Conservation (phyloP, 257 asterid species). For the Echium plantagineum region DNA sequence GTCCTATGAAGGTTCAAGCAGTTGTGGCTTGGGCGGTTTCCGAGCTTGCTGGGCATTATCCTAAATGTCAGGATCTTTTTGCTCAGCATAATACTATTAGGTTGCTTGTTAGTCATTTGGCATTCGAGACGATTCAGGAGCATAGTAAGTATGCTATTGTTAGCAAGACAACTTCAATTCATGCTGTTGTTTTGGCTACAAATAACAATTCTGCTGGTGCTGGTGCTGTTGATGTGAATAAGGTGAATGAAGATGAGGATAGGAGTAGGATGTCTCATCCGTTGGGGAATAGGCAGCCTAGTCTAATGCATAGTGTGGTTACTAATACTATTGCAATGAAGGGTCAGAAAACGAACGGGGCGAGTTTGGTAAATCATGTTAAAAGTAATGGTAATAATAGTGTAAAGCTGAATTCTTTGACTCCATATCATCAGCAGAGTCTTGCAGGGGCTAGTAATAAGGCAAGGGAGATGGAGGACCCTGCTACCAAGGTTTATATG, state of each 20-base stretch:
- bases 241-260: constrained; percentile 18
- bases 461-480: constrained; percentile 69
- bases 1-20: constrained; percentile 30
- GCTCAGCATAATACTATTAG: constrained; percentile 25
- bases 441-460: constrained; percentile 33
- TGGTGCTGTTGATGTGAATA: constrained; percentile 2
- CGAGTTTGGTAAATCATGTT: constrained; percentile 5
- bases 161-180: constrained; percentile 59
- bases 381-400: constrained; percentile 9
- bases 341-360: constrained; percentile 8
- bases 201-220: constrained; percentile 8
- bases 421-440: constrained; percentile 26
- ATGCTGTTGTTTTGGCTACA: constrained; percentile 54
- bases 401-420: constrained; percentile 10
- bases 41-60: constrained; percentile 25
- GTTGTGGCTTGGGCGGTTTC: constrained; percentile 39
- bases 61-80: constrained; percentile 34
- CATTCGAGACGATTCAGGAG: constrained; percentile 60
- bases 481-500: constrained; percentile 50
- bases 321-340: constrained; percentile 14
- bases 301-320: constrained; percentile 17
- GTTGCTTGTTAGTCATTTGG: constrained; percentile 48
- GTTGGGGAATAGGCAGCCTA: constrained; percentile 13
- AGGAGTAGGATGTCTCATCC: constrained; percentile 8
- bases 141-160: constrained; percentile 56